Evolutionary conservation across 2,329 filamentous ascomycete species (phyloP), one percentile per base, ranked within the genome.

Genomic region (Fusarium pseudoanthophilum): DNA sequence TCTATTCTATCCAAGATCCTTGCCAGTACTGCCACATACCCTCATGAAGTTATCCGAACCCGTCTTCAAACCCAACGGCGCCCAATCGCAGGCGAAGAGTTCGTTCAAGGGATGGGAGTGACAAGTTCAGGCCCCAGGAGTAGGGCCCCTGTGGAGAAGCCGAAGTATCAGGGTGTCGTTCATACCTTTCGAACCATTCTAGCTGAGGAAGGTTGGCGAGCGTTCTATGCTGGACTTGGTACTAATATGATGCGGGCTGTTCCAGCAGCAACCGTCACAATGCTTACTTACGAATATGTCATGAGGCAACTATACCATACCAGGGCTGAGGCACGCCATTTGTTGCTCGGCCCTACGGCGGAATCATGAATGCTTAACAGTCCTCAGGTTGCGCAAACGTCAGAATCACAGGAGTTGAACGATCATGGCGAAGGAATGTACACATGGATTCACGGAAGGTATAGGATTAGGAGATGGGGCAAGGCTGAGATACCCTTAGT

Each of bases 201-300:
- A 42, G 86, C 85, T 39, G 96, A 99, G 82, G 96, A 99, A 82
- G 96, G 96, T 11, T 98, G 95, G 95, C 89, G 93, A 71, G 95
- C 95, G 7, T 98, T 99, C 78, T 99, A 99, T 81, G 95, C 95
- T 30, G 96, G 96, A 40, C 94, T 99, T 87, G 96, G 96, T 42
- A 97, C 95, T 55, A 99, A 99, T 83, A 93, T 99, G 90, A 94
- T 98, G 87, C 90, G 96, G 64, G 96, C 96, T 13, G 92, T 99
- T 18, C 96, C 96, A 37, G 95, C 96, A 28, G 95, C 96, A 26
- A 97, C 97, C 78, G 97, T 97, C 32, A 99, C 96, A 7, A 97
- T 99, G 92, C 87, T 98, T 80, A 98, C 95, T 18, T 99, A 97
- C 80, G 96, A 99, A 84, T 96, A 92, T 76, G 84, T 87, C 56